These are phyloP conservation scores for Scenedesmus sp. DNA, from an alignment of 163 green algal species.

Conservation along the genomic window DNA sequence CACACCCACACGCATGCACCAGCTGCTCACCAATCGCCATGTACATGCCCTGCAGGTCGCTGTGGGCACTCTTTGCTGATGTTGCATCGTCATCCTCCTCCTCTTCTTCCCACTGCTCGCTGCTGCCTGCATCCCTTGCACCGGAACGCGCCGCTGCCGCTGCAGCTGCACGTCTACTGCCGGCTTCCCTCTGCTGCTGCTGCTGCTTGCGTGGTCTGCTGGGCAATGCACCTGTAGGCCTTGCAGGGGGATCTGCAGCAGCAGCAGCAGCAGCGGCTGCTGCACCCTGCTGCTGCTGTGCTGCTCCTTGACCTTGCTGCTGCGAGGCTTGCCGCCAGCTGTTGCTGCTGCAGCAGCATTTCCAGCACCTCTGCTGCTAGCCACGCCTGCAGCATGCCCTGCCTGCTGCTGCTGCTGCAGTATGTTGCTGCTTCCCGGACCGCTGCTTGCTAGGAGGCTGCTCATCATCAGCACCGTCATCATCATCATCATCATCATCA, in stretches of 20 bases:
- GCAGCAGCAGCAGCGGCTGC: neutral
- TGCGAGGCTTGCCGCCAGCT: neutral
- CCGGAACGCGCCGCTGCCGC: conserved; percentile 21
- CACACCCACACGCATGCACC: too few species aligned
- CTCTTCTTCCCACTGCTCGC: neutral
- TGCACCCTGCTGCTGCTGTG: conserved; percentile 11
- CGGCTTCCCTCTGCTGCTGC: conserved; percentile 3
- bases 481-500: neutral
- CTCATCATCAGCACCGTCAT: neutral
- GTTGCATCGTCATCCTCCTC: conserved; percentile 19
- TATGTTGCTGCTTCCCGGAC: neutral
- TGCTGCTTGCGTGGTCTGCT: conserved; percentile 15
- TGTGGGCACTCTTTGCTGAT: conserved; percentile 30
- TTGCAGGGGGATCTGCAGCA: neutral
- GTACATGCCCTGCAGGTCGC: conserved; percentile 11
- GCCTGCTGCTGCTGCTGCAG: conserved; percentile 30
- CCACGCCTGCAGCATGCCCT: neutral
- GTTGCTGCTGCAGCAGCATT: neutral
- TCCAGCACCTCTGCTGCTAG: neutral
- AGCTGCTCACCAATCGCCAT: neutral
- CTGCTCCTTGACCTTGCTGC: neutral
- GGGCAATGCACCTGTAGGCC: neutral
- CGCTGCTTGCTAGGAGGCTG: neutral
- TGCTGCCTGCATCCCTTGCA: neutral
- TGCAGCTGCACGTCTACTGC: conserved; percentile 14